phyloP scores from a whole-genome alignment of 768 basidiomycete genomes.

The Tulasnella sp. region DNA sequence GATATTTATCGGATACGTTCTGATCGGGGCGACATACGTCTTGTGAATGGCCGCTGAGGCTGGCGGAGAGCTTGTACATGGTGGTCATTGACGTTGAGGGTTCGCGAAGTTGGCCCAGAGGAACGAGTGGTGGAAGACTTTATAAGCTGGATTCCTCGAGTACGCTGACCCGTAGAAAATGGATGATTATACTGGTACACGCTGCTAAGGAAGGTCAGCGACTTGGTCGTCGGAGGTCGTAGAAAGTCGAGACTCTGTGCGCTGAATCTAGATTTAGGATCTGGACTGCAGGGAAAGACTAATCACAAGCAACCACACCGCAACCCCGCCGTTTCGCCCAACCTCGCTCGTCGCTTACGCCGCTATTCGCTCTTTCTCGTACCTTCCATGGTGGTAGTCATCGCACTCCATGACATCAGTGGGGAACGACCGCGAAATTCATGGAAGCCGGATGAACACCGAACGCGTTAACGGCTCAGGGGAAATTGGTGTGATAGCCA shows the following conservation, averaged over 20 bases:
- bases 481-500: background rate
- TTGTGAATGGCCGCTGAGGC: conserved; percentile 62
- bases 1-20: conserved; percentile 31
- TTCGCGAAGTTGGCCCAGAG: background rate
- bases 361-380: background rate
- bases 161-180: background rate
- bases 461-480: background rate
- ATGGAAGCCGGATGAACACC: background rate
- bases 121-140: background rate
- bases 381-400: background rate
- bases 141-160: background rate
- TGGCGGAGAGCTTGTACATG: conserved; percentile 76
- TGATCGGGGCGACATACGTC: conserved; percentile 54
- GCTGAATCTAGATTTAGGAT: conserved; percentile 9
- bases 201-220: background rate
- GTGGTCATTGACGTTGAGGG: conserved; percentile 39
- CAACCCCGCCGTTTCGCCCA: background rate
- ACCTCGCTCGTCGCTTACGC: background rate
- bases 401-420: background rate
- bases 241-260: background rate
- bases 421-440: background rate
- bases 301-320: background rate
- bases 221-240: conserved; percentile 1
- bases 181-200: background rate
- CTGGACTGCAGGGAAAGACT: conserved; percentile 5